These are phyloP conservation scores for Diaporthe eres DNA, from an alignment of 2,329 filamentous ascomycete species.

Conservation along the genomic window DNA sequence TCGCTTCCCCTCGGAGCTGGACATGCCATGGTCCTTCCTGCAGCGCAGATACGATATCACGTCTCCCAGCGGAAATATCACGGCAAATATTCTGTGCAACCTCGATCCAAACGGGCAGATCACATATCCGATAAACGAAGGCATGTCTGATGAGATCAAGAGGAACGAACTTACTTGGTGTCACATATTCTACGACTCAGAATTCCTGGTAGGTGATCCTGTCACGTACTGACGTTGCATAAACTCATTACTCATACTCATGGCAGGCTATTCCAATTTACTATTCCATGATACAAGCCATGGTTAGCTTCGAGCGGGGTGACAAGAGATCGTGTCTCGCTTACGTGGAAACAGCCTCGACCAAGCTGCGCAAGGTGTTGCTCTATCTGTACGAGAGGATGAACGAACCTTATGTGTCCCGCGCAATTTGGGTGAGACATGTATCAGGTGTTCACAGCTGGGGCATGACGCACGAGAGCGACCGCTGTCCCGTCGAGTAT, in stretches of 20 bases:
- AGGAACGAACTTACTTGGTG: conserved; percentile 51
- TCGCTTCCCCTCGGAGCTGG: conserved; percentile 50
- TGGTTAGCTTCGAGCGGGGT: conserved; percentile 44
- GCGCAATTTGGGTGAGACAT: conserved; percentile 50
- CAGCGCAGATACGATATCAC: conserved; percentile 50
- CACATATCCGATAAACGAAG: conserved; percentile 32
- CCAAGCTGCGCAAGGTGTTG: conserved; percentile 46
- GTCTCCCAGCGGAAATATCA: conserved; percentile 52
- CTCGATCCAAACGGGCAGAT: conserved; percentile 44
- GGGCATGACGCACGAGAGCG: conserved; percentile 49
- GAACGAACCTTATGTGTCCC: conserved; percentile 47
- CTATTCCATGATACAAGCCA: conserved; percentile 47
- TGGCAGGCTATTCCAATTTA: conserved; percentile 43
- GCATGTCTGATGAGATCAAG: conserved; percentile 45
- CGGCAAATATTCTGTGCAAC: conserved; percentile 51
- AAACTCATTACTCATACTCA: background rate
- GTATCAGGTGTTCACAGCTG: conserved; percentile 55
- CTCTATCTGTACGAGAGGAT: conserved; percentile 49
- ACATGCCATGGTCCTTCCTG: conserved; percentile 50
- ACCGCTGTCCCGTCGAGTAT: conserved; percentile 45
- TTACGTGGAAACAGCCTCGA: conserved; percentile 43
- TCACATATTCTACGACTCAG: conserved; percentile 48
- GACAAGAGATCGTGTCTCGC: conserved; percentile 44
- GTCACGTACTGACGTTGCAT: background rate
- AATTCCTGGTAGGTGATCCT: conserved; percentile 39